A percentile compares a stretch with the other conserved stretches of the same genome.
Conservation (phyloP, 1,284 basidiomycete species). For the Phylloporus sp. region DNA sequence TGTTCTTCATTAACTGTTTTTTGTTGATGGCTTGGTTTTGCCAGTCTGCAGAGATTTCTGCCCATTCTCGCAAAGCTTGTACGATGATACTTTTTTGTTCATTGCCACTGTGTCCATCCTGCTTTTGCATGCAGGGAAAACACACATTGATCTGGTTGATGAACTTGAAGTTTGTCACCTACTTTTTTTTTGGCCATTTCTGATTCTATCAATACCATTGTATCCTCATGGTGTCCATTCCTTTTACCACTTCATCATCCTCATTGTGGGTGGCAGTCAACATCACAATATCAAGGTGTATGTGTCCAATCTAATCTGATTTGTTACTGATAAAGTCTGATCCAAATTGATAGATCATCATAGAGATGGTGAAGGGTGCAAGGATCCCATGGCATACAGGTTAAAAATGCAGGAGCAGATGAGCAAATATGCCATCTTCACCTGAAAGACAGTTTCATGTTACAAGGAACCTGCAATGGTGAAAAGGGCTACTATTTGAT, state of each 20-base stretch:
- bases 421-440: no score
- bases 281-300: constrained; percentile 66
- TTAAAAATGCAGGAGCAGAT: no score
- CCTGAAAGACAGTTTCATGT: no score
- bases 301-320: constrained; percentile 19
- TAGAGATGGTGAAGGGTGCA: no score
- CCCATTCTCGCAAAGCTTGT: constrained; percentile 68
- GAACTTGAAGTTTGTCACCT: constrained; percentile 73
- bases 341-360: no score
- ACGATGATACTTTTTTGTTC: constrained; percentile 31
- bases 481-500: no score
- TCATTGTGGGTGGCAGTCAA: constrained; percentile 72
- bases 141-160: constrained; percentile 69
- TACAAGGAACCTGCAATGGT: no score
- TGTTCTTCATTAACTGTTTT: constrained; percentile 71
- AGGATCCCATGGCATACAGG: no score
- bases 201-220: constrained; percentile 47
- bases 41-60: constrained; percentile 78
- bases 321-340: no score
- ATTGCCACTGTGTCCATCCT: not conserved
- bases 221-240: constrained; percentile 74
- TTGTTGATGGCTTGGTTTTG: constrained; percentile 73
- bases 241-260: constrained; percentile 71
- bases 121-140: constrained; percentile 49
- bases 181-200: not conserved